Evolutionary conservation across 2,329 filamentous ascomycete species (phyloP).

Genomic region (Ophiocordyceps camponoti-saundersi): DNA sequence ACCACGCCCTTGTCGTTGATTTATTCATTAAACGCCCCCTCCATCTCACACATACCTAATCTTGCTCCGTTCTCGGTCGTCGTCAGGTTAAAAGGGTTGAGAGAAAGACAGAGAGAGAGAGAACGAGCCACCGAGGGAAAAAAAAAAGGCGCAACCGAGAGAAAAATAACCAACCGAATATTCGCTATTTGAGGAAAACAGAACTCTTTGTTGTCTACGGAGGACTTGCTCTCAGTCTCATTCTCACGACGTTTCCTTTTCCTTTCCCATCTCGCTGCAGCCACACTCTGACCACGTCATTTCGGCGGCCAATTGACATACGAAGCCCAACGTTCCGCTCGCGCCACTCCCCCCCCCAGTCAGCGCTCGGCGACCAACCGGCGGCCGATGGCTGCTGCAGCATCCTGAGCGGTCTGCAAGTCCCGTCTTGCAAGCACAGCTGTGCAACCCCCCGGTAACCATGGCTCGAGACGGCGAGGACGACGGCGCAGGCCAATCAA

Average conservation of each 20-base stretch:
- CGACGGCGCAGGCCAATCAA: conserved; percentile 39
- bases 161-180: too few species aligned
- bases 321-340: background rate
- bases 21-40: background rate
- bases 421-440: background rate
- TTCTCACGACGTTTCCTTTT: too few species aligned
- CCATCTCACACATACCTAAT: background rate
- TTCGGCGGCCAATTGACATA: background rate
- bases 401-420: conserved; percentile 3
- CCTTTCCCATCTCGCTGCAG: too few species aligned
- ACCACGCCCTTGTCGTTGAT: background rate
- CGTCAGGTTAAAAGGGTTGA: background rate
- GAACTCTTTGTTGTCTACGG: too few species aligned
- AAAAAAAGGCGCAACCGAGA: too few species aligned
- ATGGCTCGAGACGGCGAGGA: conserved; percentile 28
- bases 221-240: too few species aligned
- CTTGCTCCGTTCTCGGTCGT: background rate
- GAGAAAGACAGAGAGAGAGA: background rate
- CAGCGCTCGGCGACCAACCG: conserved; percentile 1
- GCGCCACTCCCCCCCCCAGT: conserved; percentile 1
- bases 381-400: conserved; percentile 3
- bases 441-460: conserved; percentile 4
- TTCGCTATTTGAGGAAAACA: too few species aligned
- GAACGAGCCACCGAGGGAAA: too few species aligned
- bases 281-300: too few species aligned